Base-by-base conservation (phyloP, 148 eudicot species). In the Suaeda aralocaspica region DNA sequence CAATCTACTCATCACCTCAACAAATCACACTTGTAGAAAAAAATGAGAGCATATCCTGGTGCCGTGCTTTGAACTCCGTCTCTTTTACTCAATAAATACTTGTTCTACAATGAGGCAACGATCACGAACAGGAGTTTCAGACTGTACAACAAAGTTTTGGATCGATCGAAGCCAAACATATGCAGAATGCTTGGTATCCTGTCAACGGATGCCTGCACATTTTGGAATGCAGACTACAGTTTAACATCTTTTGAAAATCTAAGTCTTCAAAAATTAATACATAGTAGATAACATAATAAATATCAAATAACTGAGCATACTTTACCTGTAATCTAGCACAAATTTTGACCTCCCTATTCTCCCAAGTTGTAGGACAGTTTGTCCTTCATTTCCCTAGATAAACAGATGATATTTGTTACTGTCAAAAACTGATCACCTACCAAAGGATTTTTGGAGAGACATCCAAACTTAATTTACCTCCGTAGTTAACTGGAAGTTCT, bases 111-210 rank as follows among this genome's bases (percentile, higher is more conserved):
- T 36, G 13, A 6, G 7, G 30, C 13, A 66, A 22, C 11, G 14
- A 18, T 21, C 12, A 45, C 48, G 48, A 45, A 55, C 31, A 57
- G 24, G 19, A 33, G 26, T 24, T 58, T 85, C 68, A 94, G 66
- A 94, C 77, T 30, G 90, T 82, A 82, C 97, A 91, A 69, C 99
- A 94, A 48, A 89, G 89, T 73, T 94, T 94, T 22, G 97, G 86
- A 70, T 94, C 96, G 6, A 94, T 89, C 34, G 99, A 86, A 67
- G 97, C 97, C 84, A 94, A 80, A 72, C 96, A 84, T 76, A 89
- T 83, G 81, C 89, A 91, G 76, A 94, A 94, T 44, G 99, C 99
- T 83, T 91, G 99, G 67, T 83, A 94, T 68, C 91, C 97, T 1
- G 90, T 88, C 76, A 94, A 48, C 21, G 99, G 99, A 78, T 89